Conservation (phyloP, 1,139 yeast species). For the Taphrina deformans region DNA sequence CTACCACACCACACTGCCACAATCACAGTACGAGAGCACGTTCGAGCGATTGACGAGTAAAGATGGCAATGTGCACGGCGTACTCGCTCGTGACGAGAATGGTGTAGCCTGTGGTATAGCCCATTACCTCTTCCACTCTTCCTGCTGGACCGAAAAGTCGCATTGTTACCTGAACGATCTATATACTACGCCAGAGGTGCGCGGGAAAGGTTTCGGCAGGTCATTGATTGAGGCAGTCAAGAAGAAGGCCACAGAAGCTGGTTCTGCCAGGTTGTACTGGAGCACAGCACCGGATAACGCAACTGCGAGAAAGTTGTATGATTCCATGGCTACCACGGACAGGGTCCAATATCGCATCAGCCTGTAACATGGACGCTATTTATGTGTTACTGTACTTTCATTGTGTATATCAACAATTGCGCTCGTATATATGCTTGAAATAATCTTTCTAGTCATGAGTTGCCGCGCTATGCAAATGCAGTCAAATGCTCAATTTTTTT, state of each 20-base stretch:
- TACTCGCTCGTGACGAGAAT: not conserved
- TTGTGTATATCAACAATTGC: not conserved
- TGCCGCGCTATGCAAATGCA: not conserved
- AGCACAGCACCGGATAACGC: slow-evolving; percentile 21
- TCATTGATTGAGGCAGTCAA: slow-evolving; percentile 33
- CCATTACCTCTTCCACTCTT: slow-evolving; percentile 39
- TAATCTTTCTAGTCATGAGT: not conserved
- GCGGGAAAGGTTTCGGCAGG: slow-evolving; percentile 38
- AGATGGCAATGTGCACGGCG: slow-evolving; percentile 12
- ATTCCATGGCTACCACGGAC: slow-evolving; percentile 25
- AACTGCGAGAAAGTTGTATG: slow-evolving; percentile 9
- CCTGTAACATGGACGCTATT: not conserved
- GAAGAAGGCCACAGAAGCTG: not conserved
- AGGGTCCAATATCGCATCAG: slow-evolving; percentile 19
- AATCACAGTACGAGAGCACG: slow-evolving; percentile 11
- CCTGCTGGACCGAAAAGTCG: slow-evolving; percentile 39
- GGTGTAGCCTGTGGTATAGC: slow-evolving; percentile 37
- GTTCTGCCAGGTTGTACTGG: slow-evolving; percentile 19
- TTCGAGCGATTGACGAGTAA: slow-evolving; percentile 1
- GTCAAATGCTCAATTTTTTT: too few relatives aligned
- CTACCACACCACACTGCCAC: slow-evolving; percentile 14
- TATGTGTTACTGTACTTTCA: not conserved
- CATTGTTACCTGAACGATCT: slow-evolving; percentile 39
- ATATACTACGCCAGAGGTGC: slow-evolving; percentile 38
- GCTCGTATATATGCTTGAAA: not conserved